phyloP scores from a whole-genome alignment of 768 basidiomycete genomes.

The Pulveroboletus sp. region DNA sequence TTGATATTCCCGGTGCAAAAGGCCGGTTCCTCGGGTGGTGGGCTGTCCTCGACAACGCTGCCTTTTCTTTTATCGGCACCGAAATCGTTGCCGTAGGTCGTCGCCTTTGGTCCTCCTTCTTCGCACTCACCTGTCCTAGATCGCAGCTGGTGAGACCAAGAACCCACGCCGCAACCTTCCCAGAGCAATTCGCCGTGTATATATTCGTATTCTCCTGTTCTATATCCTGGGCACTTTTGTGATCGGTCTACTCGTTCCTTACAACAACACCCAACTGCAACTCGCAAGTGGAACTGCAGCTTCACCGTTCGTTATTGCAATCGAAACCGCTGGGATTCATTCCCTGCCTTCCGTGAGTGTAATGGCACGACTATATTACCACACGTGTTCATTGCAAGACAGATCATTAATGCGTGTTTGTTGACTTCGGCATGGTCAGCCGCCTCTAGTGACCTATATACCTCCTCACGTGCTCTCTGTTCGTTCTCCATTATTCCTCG shows the following conservation, averaged over 20 bases:
- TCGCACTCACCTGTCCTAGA: conserved; percentile 39
- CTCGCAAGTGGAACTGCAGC: conserved; percentile 57
- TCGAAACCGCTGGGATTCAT: conserved; percentile 81
- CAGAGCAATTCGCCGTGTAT: conserved; percentile 55
- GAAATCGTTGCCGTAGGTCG: conserved; percentile 84
- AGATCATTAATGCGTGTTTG: conserved; percentile 81
- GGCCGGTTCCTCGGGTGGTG: conserved; percentile 78
- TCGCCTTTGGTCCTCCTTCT: background rate
- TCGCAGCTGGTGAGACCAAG: conserved; percentile 87
- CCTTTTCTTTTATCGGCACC: conserved; percentile 91
- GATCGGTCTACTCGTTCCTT: conserved; percentile 84
- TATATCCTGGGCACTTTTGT: conserved; percentile 66
- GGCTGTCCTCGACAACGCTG: conserved; percentile 79
- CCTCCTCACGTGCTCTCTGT: conserved; percentile 85
- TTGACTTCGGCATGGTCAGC: conserved; percentile 93
- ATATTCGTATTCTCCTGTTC: conserved; percentile 80
- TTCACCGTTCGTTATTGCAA: conserved; percentile 92
- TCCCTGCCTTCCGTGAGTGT: conserved; percentile 70
- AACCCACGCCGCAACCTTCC: conserved; percentile 76
- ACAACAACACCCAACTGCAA: conserved; percentile 53
- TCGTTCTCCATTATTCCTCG: conserved; percentile 24
- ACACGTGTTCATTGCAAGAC: background rate
- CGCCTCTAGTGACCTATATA: conserved; percentile 86
- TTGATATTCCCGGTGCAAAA: conserved; percentile 58
- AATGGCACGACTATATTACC: conserved; percentile 13